phyloP scores from a whole-genome alignment of 495 filamentous ascomycete genomes.

The Tuber melanosporum region DNA sequence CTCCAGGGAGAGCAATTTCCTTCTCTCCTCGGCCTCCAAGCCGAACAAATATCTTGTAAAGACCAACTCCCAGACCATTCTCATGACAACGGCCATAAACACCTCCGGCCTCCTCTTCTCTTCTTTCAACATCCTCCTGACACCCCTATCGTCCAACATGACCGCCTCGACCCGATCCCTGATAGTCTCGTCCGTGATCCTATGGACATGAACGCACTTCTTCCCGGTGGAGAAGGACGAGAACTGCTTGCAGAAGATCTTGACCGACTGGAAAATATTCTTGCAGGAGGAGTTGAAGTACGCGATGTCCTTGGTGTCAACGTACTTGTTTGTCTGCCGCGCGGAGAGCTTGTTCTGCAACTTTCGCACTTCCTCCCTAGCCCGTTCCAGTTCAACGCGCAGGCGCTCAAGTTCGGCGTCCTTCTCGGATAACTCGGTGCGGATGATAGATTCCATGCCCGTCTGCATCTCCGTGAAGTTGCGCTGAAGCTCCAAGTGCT shows the following conservation, averaged over 20 bases:
- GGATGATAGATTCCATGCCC: constrained; percentile 59
- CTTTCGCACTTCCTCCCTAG: constrained; percentile 68
- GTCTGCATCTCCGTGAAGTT: constrained; percentile 47
- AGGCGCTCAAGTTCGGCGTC: constrained; percentile 72
- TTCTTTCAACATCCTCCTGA: constrained; percentile 76
- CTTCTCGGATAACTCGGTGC: constrained; percentile 61
- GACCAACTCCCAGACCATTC: constrained; percentile 95
- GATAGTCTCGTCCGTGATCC: constrained; percentile 79
- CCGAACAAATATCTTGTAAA: constrained; percentile 97
- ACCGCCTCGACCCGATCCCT: constrained; percentile 89
- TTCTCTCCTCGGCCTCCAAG: constrained; percentile 93
- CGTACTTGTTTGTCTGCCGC: constrained; percentile 60
- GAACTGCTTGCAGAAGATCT: constrained; percentile 93
- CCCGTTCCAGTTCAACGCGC: constrained; percentile 66
- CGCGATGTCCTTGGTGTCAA: constrained; percentile 77
- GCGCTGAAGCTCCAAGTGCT: constrained; percentile 40
- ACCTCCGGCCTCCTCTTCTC: constrained; percentile 80
- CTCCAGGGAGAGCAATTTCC: constrained; percentile 90
- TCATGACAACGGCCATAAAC: constrained; percentile 96
- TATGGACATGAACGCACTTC: constrained; percentile 69
- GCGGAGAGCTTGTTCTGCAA: constrained; percentile 78
- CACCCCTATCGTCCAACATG: constrained; percentile 85
- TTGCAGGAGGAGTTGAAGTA: constrained; percentile 94
- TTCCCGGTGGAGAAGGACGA: constrained; percentile 89
- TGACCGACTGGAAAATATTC: constrained; percentile 84